These are phyloP conservation scores for Graphilbum fragrans DNA, from an alignment of 2,329 filamentous ascomycete genomes.

Conservation along the genomic window DNA sequence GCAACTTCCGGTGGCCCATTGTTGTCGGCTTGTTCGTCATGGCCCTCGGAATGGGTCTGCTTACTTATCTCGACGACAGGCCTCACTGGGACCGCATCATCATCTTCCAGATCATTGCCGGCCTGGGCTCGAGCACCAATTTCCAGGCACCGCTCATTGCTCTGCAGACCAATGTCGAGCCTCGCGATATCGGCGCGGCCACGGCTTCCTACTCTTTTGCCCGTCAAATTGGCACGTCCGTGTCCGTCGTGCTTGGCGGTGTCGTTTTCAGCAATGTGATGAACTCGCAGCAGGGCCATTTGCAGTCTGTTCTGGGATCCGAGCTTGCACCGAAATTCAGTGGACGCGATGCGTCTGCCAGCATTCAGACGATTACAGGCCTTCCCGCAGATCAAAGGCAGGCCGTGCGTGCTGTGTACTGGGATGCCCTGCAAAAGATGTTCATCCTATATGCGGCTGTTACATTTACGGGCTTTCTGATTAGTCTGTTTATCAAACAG, in stretches of 20 bases:
- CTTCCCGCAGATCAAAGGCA: slow-evolving; percentile 26
- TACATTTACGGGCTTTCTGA: too few species aligned
- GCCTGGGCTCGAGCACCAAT: slow-evolving; percentile 43
- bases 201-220: slow-evolving; percentile 45
- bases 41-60: slow-evolving; percentile 40
- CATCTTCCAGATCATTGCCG: slow-evolving; percentile 40
- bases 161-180: slow-evolving; percentile 44
- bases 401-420: slow-evolving; percentile 32
- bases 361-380: slow-evolving; percentile 33
- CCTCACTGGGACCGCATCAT: slow-evolving; percentile 27
- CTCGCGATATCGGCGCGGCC: slow-evolving; percentile 42
- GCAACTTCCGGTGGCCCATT: slow-evolving; percentile 37
- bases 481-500: too few species aligned
- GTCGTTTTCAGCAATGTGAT: slow-evolving; percentile 1
- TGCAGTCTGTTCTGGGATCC: neutral
- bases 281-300: neutral
- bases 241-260: slow-evolving; percentile 1
- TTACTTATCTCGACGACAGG: slow-evolving; percentile 31
- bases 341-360: neutral
- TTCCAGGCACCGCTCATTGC: slow-evolving; percentile 47
- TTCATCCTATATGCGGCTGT: too few species aligned
- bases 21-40: slow-evolving; percentile 34
- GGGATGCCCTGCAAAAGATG: slow-evolving; percentile 36
- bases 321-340: neutral
- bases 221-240: slow-evolving; percentile 25